Evolutionary conservation across 164 flowering plant species (phyloP).

Genomic region (Protea cynaroides): DNA sequence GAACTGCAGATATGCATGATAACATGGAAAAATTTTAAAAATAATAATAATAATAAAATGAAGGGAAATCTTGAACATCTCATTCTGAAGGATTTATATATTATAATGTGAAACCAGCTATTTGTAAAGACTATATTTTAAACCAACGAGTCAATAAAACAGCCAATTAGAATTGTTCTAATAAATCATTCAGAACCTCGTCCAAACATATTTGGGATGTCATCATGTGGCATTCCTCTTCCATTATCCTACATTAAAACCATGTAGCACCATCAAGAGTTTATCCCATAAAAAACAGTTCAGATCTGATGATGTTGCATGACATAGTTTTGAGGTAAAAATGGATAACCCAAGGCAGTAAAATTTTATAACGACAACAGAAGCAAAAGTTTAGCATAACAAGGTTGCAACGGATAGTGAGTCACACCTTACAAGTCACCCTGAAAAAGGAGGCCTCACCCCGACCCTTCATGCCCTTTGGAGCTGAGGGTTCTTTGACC

Average conservation of each 20-base stretch:
- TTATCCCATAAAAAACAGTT: background rate
- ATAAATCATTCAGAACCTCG: conserved; percentile 51
- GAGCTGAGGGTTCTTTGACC: conserved; percentile 52
- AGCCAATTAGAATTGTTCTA: conserved; percentile 12
- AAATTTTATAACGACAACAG: too few relatives aligned
- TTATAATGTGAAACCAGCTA: background rate
- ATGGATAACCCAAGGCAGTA: background rate
- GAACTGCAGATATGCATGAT: conserved; percentile 44
- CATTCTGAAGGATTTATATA: too few relatives aligned
- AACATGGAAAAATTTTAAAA: background rate
- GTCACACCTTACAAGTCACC: conserved; percentile 87
- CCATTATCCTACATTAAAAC: conserved; percentile 84
- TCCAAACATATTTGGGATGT: conserved; percentile 99
- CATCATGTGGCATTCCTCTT: conserved; percentile 98
- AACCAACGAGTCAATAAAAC: conserved; percentile 1
- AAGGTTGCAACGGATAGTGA: conserved; percentile 11
- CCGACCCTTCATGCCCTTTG: conserved; percentile 68
- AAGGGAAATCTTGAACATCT: background rate
- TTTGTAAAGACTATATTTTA: conserved; percentile 4
- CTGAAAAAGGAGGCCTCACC: conserved; percentile 92
- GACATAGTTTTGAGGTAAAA: background rate
- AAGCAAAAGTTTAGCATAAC: background rate
- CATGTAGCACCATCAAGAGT: conserved; percentile 2
- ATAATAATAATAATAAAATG: too few relatives aligned
- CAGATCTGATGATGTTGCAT: background rate